These are phyloP conservation scores for Diaporthe vexans DNA, from an alignment of 2,329 filamentous ascomycete genomes.

Conservation along the genomic window DNA sequence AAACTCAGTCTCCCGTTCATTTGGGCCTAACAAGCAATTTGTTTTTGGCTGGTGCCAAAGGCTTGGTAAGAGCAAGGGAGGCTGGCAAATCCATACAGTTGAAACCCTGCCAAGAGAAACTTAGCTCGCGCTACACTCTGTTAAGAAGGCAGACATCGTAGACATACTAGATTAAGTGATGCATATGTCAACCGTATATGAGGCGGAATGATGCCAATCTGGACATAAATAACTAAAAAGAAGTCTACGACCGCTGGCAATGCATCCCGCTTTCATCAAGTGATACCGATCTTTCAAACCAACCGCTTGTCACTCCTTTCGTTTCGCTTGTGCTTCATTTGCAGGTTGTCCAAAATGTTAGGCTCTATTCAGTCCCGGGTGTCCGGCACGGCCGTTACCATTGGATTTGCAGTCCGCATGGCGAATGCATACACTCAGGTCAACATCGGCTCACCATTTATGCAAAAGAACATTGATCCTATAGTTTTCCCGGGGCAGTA, in stretches of 20 bases:
- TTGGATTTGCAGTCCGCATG: not conserved
- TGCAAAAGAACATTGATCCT: constrained; percentile 53
- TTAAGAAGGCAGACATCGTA: not conserved
- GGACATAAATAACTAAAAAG: not conserved
- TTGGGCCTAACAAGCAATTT: not conserved
- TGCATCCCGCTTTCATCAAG: no score
- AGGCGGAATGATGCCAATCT: no score
- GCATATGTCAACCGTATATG: not conserved
- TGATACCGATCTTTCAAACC: no score
- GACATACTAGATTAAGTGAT: not conserved
- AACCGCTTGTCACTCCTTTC: not conserved
- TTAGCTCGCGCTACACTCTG: not conserved
- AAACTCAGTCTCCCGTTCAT: not conserved
- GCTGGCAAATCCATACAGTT: constrained; percentile 1
- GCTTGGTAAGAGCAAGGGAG: not conserved
- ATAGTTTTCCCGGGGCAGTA: constrained; percentile 52
- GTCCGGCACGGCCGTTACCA: not conserved
- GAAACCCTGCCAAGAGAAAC: constrained; percentile 21
- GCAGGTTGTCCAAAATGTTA: not conserved
- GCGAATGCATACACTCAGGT: constrained; percentile 47
- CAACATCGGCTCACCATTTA: constrained; percentile 46
- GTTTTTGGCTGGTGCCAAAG: not conserved
- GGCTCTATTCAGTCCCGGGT: not conserved
- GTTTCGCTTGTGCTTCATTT: not conserved
- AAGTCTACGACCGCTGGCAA: not conserved